Conservation (phyloP, 352 stramenopile species). For the Halophytophthora polymorphica region DNA sequence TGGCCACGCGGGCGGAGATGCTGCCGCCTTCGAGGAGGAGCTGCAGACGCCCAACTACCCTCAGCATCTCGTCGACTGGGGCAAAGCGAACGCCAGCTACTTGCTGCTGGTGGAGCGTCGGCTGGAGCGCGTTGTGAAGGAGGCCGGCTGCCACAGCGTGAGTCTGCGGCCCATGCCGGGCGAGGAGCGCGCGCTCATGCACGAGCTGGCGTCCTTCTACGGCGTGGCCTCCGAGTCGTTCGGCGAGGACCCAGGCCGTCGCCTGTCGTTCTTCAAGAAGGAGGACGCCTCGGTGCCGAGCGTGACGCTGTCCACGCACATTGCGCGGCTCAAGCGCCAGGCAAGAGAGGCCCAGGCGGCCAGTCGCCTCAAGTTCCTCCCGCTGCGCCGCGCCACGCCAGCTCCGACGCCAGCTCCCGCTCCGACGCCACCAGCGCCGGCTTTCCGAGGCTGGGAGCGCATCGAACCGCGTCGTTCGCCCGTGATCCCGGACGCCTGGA, state of each 20-base stretch:
- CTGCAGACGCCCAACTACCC: slow-evolving; percentile 71
- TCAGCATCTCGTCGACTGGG: slow-evolving; percentile 64
- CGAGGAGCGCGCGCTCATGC: slow-evolving; percentile 71
- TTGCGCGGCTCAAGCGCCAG: slow-evolving; percentile 33
- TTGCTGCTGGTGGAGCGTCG: slow-evolving; percentile 69
- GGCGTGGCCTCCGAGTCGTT: slow-evolving; percentile 71
- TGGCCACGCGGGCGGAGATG: slow-evolving; percentile 27
- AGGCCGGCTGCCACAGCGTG: slow-evolving; percentile 67
- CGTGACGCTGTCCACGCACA: slow-evolving; percentile 55
- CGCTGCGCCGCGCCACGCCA: slow-evolving; percentile 32
- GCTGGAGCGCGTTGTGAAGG: slow-evolving; percentile 67
- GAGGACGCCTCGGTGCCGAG: slow-evolving; percentile 45
- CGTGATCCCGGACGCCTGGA: slow-evolving; percentile 69
- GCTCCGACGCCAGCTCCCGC: slow-evolving; percentile 17
- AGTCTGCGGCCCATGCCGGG: slow-evolving; percentile 69
- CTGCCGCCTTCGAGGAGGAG: slow-evolving; percentile 68
- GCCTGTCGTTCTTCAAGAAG: slow-evolving; percentile 78
- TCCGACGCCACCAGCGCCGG: slow-evolving; percentile 14
- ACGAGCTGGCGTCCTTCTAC: slow-evolving; percentile 68
- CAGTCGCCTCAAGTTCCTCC: slow-evolving; percentile 57
- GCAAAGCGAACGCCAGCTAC: slow-evolving; percentile 67
- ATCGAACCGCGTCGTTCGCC: slow-evolving; percentile 44
- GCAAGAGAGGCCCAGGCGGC: slow-evolving; percentile 19
- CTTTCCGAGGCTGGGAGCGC: slow-evolving; percentile 64
- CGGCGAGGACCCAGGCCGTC: slow-evolving; percentile 61